Base-by-base conservation (phyloP, 192 early-diverging fungal species). In the Paraglomus brasilianum region DNA sequence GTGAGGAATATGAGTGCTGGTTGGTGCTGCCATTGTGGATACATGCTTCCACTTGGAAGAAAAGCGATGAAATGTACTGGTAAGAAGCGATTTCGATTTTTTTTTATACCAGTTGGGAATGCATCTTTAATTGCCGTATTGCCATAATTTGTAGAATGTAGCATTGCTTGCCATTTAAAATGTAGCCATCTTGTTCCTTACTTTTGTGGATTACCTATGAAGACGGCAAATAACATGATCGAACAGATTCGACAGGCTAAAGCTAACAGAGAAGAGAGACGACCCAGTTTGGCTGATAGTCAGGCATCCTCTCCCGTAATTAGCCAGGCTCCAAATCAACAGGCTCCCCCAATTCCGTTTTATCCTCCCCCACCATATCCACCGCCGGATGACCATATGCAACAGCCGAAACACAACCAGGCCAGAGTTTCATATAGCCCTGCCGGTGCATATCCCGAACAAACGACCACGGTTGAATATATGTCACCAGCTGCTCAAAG, bases 1-100 rank as follows among this genome's bases (percentile, higher is more conserved):
- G 81, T 89, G n/a, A 88, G 87, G 45, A 93, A 89, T 61, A 82
- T 95, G 57, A 88, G 86, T 21, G 90, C 92, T 43, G 87, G 88
- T 77, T 99, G 97, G 97, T 99, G 97, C 77, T 93, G 89, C 72
- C 97, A 99, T 80, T 99, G 97, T 80, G 97, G 97, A 40, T 93
- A 87, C 46, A 93, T 99, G 90, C 88, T 98, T 43, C 86, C 96
- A 17, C 78, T 99, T 6, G 91, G 93, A 36, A 89, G 86, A 19
- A 82, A 83, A 50, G 73, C 80, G 11, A 85, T 81, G 57, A 77
- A 75, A 22, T 85, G 83, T 66, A 75, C 79, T 22, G 83, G 83
- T 85, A 81, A 61, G 13, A 44, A 14, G 13, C 77, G 19, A 61
- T 65, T 46, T 36, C 19, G 30, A 42, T 9, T 21, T 15, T 46